These are phyloP conservation scores for Schwanniomyces etchellsii DNA, from an alignment of 1,139 yeast genomes.

Conservation along the genomic window DNA sequence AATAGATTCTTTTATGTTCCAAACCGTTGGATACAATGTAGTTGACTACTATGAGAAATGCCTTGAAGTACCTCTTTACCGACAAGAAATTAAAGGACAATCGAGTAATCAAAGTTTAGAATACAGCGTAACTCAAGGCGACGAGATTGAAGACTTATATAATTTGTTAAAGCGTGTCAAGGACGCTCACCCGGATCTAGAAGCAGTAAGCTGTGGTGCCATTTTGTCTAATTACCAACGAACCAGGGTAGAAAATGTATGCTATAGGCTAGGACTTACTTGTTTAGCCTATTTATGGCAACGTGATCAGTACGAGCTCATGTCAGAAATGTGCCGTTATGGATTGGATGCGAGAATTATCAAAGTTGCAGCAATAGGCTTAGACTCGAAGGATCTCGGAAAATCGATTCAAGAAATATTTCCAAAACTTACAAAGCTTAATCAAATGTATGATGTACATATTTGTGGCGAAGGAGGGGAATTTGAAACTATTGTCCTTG, in stretches of 20 bases:
- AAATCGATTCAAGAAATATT: constrained; percentile 56
- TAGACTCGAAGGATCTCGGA: constrained; percentile 62
- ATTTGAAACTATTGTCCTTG: constrained; percentile 86
- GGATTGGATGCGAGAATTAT: constrained; percentile 79
- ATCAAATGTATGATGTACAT: constrained; percentile 71
- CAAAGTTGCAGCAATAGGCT: constrained; percentile 91
- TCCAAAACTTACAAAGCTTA: constrained; percentile 54
- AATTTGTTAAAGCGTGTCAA: constrained; percentile 43
- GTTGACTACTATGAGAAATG: constrained; percentile 63
- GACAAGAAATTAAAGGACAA: constrained; percentile 59
- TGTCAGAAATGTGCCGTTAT: constrained; percentile 74
- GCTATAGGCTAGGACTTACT: constrained; percentile 62
- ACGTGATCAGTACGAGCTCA: constrained; percentile 68
- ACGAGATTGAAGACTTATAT: constrained; percentile 82
- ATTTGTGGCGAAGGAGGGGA: constrained; percentile 99
- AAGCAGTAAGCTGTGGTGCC: constrained; percentile 94
- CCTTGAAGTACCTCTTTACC: constrained; percentile 71
- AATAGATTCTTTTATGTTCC: constrained; percentile 93
- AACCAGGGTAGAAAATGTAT: constrained; percentile 88
- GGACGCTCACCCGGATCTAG: constrained; percentile 59
- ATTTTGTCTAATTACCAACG: constrained; percentile 90
- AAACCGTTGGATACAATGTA: constrained; percentile 93
- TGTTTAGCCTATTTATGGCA: constrained; percentile 86
- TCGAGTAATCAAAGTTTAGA: constrained; percentile 66
- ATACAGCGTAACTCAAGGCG: constrained; percentile 57